Conservation (phyloP, 2,329 filamentous ascomycete species). For the Atkinsonella hypoxylon region DNA sequence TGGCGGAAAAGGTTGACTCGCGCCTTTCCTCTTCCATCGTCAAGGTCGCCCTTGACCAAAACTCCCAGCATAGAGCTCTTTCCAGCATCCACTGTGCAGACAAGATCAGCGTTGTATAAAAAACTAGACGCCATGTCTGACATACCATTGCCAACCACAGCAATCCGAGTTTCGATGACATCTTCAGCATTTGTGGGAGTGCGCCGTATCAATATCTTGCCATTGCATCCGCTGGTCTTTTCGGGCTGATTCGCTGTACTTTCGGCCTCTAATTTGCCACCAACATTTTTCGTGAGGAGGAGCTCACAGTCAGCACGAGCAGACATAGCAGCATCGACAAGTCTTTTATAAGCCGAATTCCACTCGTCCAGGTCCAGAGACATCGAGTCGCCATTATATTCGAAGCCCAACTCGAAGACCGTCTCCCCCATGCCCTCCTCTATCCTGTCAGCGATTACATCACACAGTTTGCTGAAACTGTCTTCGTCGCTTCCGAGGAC, state of each 20-base stretch:
- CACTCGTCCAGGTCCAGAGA: slow-evolving; percentile 62
- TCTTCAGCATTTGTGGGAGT: slow-evolving; percentile 65
- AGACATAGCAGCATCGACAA: slow-evolving; percentile 52
- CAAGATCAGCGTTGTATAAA: background rate
- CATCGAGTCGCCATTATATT: slow-evolving; percentile 83
- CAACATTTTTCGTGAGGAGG: slow-evolving; percentile 83
- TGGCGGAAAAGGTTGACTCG: slow-evolving; percentile 94
- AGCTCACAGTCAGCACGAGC: slow-evolving; percentile 66
- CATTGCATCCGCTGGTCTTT: slow-evolving; percentile 64
- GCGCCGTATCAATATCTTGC: slow-evolving; percentile 78
- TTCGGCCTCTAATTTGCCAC: slow-evolving; percentile 60
- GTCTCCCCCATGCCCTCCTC: slow-evolving; percentile 80
- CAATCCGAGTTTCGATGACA: slow-evolving; percentile 90
- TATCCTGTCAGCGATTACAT: slow-evolving; percentile 55
- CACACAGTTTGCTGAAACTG: slow-evolving; percentile 49
- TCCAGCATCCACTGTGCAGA: slow-evolving; percentile 65
- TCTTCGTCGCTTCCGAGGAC: slow-evolving; percentile 54
- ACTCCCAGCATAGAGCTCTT: slow-evolving; percentile 96
- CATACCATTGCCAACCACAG: slow-evolving; percentile 84
- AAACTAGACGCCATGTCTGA: background rate
- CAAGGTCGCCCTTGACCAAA: slow-evolving; percentile 85
- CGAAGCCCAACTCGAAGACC: slow-evolving; percentile 83
- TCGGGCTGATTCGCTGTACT: slow-evolving; percentile 37
- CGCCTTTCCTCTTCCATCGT: slow-evolving; percentile 87
- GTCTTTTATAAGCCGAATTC: slow-evolving; percentile 54